These are phyloP conservation scores for Umbellularia californica DNA, from an alignment of 164 flowering plant genomes.

Conservation along the genomic window DNA sequence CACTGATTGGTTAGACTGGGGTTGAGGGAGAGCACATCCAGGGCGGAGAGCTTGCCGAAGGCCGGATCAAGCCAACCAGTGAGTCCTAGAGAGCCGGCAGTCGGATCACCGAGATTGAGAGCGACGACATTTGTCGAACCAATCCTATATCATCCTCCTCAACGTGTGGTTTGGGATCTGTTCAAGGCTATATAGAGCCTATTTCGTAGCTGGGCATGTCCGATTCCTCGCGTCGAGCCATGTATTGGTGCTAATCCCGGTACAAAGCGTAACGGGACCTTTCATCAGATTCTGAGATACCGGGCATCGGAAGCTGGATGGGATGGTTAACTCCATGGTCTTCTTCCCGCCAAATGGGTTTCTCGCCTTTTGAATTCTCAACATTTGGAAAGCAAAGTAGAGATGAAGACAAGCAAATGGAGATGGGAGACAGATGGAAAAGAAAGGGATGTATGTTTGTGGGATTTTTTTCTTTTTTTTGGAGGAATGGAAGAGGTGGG, in stretches of 20 bases:
- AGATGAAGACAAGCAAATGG: neutral
- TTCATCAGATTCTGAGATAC: conserved; percentile 82
- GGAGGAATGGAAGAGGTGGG: neutral
- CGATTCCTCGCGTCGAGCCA: conserved; percentile 66
- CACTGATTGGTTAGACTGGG: too few species aligned
- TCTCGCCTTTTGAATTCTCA: conserved; percentile 36
- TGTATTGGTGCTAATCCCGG: conserved; percentile 77
- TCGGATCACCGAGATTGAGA: too few species aligned
- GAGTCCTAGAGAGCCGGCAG: too few species aligned
- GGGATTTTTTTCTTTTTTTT: neutral
- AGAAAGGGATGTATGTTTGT: neutral
- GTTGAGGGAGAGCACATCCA: too few species aligned
- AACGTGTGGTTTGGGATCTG: conserved; percentile 67
- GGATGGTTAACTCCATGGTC: conserved; percentile 38
- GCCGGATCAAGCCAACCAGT: too few species aligned
- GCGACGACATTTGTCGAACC: conserved; percentile 40
- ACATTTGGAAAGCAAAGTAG: conserved; percentile 14
- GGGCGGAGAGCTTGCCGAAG: too few species aligned
- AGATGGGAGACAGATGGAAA: neutral
- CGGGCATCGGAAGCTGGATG: conserved; percentile 69
- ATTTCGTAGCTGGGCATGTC: conserved; percentile 71
- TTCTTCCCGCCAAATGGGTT: conserved; percentile 17
- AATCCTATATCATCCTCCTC: conserved; percentile 69
- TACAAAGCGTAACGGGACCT: conserved; percentile 76
- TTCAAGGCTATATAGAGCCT: conserved; percentile 36